Evolutionary conservation across 805 yeast genomes (phyloP).

Genomic region (Metschnikowia gelsemii): DNA sequence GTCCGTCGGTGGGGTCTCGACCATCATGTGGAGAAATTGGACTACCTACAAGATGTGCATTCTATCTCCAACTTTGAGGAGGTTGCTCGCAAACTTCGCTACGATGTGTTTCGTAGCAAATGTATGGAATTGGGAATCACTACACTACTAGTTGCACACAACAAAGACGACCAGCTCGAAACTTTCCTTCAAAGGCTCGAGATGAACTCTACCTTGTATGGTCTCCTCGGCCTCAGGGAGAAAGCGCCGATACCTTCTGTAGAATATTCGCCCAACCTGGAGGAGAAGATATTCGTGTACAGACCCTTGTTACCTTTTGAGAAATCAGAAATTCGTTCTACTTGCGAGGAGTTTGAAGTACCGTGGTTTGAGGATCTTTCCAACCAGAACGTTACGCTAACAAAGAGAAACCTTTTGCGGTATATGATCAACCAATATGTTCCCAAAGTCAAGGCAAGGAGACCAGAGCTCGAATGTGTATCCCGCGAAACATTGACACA

Average conservation of each 20-base stretch:
- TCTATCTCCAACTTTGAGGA: slow-evolving; percentile 50
- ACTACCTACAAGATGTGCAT: slow-evolving; percentile 28
- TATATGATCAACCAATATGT: slow-evolving; percentile 27
- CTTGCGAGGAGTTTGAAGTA: slow-evolving; percentile 43
- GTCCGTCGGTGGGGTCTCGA: slow-evolving; percentile 35
- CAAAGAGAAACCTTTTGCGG: slow-evolving; percentile 59
- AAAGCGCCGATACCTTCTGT: slow-evolving; percentile 29
- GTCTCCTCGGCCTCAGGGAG: slow-evolving; percentile 55
- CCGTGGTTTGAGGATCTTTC: slow-evolving; percentile 73
- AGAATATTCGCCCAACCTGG: slow-evolving; percentile 18
- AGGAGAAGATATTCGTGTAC: slow-evolving; percentile 24
- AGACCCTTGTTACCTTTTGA: slow-evolving; percentile 54
- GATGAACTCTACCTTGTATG: slow-evolving; percentile 44
- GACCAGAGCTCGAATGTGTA: slow-evolving; percentile 9
- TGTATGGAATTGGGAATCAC: slow-evolving; percentile 37
- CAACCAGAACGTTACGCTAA: slow-evolving; percentile 52
- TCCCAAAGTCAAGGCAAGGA: slow-evolving; percentile 19
- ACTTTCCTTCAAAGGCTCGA: slow-evolving; percentile 58
- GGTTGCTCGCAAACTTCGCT: slow-evolving; percentile 57
- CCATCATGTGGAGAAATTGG: slow-evolving; percentile 31
- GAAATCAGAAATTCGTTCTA: slow-evolving; percentile 46
- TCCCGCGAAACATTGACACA: slow-evolving; percentile 13
- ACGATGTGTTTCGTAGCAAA: slow-evolving; percentile 39
- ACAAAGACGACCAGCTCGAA: slow-evolving; percentile 69
- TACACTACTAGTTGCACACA: slow-evolving; percentile 63